These are phyloP conservation scores for Hyaloperonospora arabidopsidis DNA, from an alignment of 352 stramenopile species.

Conservation along the genomic window DNA sequence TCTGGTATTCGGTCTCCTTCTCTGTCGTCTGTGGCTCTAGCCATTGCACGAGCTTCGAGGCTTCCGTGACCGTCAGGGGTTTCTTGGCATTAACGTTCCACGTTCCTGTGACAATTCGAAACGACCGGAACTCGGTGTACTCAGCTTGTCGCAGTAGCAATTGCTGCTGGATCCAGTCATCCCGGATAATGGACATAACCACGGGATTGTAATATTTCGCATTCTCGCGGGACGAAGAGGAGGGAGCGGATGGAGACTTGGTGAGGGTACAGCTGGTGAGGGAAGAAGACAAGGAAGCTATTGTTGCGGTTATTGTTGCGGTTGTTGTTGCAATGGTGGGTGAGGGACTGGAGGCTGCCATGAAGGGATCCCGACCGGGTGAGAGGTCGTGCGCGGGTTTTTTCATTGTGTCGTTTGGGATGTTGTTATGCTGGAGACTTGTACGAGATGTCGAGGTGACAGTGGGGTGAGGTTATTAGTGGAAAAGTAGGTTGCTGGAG, in stretches of 20 bases:
- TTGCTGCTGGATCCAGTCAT: conserved; percentile 85
- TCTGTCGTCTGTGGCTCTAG: conserved; percentile 27
- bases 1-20: neutral
- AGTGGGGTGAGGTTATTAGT: too few species aligned
- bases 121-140: conserved; percentile 64
- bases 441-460: too few species aligned
- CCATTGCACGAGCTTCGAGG: conserved; percentile 59
- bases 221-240: conserved; percentile 17
- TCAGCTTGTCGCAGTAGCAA: conserved; percentile 43
- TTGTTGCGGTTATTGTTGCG: too few species aligned
- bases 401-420: too few species aligned
- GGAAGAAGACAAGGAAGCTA: too few species aligned
- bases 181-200: conserved; percentile 78
- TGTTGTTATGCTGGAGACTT: too few species aligned
- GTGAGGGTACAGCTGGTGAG: too few species aligned
- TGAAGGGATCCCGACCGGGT: too few species aligned
- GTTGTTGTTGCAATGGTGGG: too few species aligned
- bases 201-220: conserved; percentile 74
- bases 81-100: conserved; percentile 99
- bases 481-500: too few species aligned
- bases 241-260: neutral
- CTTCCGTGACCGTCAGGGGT: conserved; percentile 58
- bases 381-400: too few species aligned
- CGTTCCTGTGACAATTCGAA: conserved; percentile 78
- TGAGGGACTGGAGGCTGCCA: too few species aligned